Evolutionary conservation across 768 basidiomycete species (phyloP), one percentile per base, ranked within the genome.

Genomic region (Macrolepiota albuminosa): DNA sequence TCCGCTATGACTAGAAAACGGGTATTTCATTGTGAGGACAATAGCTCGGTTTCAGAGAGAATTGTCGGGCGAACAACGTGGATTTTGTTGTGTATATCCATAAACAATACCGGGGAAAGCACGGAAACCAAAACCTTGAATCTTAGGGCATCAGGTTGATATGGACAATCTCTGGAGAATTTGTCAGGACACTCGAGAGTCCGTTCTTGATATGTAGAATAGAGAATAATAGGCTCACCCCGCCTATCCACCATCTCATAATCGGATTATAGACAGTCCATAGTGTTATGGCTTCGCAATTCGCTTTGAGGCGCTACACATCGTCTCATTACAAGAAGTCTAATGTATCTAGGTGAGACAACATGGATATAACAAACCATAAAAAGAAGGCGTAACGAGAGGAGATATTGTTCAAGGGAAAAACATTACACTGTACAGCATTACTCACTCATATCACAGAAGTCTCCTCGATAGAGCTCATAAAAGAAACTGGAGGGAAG

Each of bases 401-500:
- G 37, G 33, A 39, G 8, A 34, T 13, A 47, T 36, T 36, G 4
- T 33, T 43, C 10, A 24, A 3, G 26, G 31, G 26, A 16, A 59
- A 31, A 45, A 24, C 18, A 56, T 58, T 62, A 62, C 49, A 52
- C 10, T 49, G 21, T 56, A 39, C 49, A 54, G 11, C 29, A 43
- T 45, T 51, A 16, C 6, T 43, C 36, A 21, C 21, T 21, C 21
- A 21, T 11, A 39, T 37, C 24, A 18, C 16, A 21, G 37, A 18
- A 29, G 45, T 31, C 54, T 10, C 4, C 18, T 31, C 18, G 24
- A 37, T 53, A 24, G 7, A 13, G 8, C n/a, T 67, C 39, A 69
- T 16, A 69, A 4, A 3, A 68, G 52, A 58, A 78, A 77, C 39
- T 63, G 65, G 18, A 74, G 72, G 29, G 61, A 69, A 3, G 73